phyloP scores from a whole-genome alignment of 1,284 basidiomycete genomes.

The Ustilago hordei region DNA sequence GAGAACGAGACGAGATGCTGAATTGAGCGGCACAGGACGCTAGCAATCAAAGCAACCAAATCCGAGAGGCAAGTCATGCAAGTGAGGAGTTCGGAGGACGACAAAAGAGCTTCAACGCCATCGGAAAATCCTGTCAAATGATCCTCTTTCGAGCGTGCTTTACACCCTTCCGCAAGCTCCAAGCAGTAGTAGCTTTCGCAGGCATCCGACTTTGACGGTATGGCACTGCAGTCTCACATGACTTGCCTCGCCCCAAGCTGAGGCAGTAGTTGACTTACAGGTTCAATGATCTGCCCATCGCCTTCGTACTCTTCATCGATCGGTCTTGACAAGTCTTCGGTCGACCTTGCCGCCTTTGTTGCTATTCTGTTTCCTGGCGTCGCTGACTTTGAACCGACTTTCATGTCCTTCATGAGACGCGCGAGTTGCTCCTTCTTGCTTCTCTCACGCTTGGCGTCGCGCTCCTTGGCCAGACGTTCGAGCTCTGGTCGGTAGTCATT shows the following conservation, averaged over 20 bases:
- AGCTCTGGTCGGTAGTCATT: conserved; percentile 94
- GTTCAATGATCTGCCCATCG: conserved; percentile 68
- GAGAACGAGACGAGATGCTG: neutral
- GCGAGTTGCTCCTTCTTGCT: conserved; percentile 78
- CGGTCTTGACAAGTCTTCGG: conserved; percentile 38
- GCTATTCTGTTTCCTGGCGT: conserved; percentile 1
- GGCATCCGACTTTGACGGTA: neutral
- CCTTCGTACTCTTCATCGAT: conserved; percentile 63
- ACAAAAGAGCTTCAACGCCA: conserved; percentile 8
- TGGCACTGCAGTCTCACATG: neutral
- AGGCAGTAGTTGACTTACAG: conserved; percentile 37
- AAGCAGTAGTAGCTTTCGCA: neutral
- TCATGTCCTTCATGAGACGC: conserved; percentile 86
- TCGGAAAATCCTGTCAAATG: conserved; percentile 20
- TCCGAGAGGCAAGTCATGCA: conserved; percentile 9
- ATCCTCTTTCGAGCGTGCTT: neutral
- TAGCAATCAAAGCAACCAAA: conserved; percentile 23
- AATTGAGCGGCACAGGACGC: neutral
- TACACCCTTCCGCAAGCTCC: neutral
- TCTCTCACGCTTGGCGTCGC: conserved; percentile 77
- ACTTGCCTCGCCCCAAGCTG: no score
- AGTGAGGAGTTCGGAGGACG: neutral
- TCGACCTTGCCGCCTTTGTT: conserved; percentile 22
- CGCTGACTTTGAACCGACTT: conserved; percentile 60
- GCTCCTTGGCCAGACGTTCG: conserved; percentile 75